A percentile compares a stretch with the other conserved stretches of the same genome.
Conservation (phyloP, 345 rosid genomes). For the Gossypioides kirkii region DNA sequence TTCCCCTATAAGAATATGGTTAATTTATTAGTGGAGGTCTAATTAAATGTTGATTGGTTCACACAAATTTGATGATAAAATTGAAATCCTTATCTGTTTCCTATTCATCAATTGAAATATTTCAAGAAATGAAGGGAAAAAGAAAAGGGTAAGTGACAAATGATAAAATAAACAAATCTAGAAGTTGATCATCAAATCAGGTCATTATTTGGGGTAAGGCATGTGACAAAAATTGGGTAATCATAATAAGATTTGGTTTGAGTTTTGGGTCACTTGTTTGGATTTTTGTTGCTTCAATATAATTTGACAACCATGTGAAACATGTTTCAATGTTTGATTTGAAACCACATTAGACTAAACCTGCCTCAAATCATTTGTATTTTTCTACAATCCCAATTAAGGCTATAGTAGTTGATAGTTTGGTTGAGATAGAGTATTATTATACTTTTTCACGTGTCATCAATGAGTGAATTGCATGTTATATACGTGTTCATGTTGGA, state of each 20-base stretch:
- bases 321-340: not conserved
- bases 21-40: not conserved
- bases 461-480: not conserved
- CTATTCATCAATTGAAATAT: not conserved
- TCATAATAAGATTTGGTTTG: too few species aligned
- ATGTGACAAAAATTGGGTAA: not conserved
- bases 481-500: not conserved
- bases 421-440: constrained; percentile 4
- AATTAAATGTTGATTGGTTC: not conserved
- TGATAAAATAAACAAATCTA: not conserved
- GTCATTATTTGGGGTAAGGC: not conserved
- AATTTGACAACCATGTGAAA: not conserved
- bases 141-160: not conserved
- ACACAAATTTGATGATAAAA: too few species aligned
- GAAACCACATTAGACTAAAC: not conserved
- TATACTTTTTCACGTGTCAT: not conserved
- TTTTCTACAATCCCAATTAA: not conserved
- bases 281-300: not conserved
- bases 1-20: not conserved
- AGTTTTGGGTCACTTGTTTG: constrained; percentile 19
- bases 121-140: not conserved
- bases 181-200: not conserved
- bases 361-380: constrained; percentile 15
- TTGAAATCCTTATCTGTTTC: too few species aligned
- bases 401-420: not conserved